A percentile compares a stretch with the other conserved stretches of the same genome.
Conservation (phyloP, 345 rosid species). For the Citrus glauca region DNA sequence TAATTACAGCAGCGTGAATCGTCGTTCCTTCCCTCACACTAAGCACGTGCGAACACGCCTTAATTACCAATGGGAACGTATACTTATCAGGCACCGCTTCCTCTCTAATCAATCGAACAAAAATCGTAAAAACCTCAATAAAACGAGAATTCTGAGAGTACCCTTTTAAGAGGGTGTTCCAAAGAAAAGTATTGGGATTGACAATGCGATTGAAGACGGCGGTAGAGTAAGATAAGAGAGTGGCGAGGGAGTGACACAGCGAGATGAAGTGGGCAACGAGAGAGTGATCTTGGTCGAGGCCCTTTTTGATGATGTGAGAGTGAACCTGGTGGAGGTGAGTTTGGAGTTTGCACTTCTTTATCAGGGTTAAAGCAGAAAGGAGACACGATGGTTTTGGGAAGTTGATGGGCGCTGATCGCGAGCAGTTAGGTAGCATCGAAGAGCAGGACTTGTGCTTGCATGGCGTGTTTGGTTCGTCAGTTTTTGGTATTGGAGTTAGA, state of each 20-base stretch:
- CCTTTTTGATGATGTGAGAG: slow-evolving; percentile 59
- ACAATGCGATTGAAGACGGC: slow-evolving; percentile 44
- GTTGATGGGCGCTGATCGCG: background rate
- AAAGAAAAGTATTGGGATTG: slow-evolving; percentile 49
- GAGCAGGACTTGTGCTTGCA: background rate
- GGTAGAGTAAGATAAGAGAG: slow-evolving; percentile 40
- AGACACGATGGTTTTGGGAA: slow-evolving; percentile 6
- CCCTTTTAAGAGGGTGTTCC: slow-evolving; percentile 51
- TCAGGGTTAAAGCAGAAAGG: slow-evolving; percentile 45
- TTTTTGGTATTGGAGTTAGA: too few relatives aligned
- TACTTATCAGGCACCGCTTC: slow-evolving; percentile 42
- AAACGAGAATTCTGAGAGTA: slow-evolving; percentile 33
- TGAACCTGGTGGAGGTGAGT: slow-evolving; percentile 58
- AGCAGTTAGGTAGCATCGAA: slow-evolving; percentile 34
- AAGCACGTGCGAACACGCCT: slow-evolving; percentile 42
- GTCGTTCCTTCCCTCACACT: slow-evolving; percentile 37
- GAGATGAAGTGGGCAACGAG: slow-evolving; percentile 46
- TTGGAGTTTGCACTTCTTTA: slow-evolving; percentile 46
- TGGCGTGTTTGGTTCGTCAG: background rate
- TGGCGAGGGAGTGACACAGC: slow-evolving; percentile 23
- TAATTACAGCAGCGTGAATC: slow-evolving; percentile 51
- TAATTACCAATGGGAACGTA: slow-evolving; percentile 53
- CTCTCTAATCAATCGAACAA: slow-evolving; percentile 49
- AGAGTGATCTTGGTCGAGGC: slow-evolving; percentile 70
- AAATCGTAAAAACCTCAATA: slow-evolving; percentile 34